Evolutionary conservation across 1,284 basidiomycete genomes (phyloP).

Genomic region (Melampsora americana): DNA sequence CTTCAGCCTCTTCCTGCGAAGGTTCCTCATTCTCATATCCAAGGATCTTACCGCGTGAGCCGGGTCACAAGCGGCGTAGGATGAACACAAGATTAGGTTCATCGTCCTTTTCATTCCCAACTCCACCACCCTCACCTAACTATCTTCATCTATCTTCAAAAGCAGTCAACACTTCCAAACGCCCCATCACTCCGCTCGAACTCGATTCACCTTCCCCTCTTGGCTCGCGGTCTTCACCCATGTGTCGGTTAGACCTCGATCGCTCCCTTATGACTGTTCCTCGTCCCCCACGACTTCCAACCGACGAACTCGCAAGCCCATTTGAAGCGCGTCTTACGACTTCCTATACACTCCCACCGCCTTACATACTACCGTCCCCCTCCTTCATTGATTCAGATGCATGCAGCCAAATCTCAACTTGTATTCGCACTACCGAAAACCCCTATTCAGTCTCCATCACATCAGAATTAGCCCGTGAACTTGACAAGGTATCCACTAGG

Average conservation of each 20-base stretch:
- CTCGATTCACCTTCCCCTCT: not conserved
- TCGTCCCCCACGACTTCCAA: not conserved
- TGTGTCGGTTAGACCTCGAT: not conserved
- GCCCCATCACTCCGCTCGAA: not conserved
- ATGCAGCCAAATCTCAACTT: not conserved
- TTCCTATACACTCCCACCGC: not conserved
- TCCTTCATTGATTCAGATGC: not conserved
- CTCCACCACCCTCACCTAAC: conserved; percentile 5
- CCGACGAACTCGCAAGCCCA: not conserved
- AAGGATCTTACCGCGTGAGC: not conserved
- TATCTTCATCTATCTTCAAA: not conserved
- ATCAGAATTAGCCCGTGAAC: not conserved
- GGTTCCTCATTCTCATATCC: not conserved
- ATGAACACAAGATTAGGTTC: conserved; percentile 1
- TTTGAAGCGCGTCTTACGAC: not conserved
- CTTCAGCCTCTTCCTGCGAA: not conserved
- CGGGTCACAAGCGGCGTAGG: not conserved
- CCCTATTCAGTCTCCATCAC: conserved; percentile 25
- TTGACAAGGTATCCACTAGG: not conserved
- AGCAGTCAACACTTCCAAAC: not conserved
- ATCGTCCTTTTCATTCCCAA: not conserved
- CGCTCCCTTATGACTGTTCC: not conserved
- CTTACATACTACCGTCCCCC: not conserved
- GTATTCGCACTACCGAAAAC: conserved; percentile 12
- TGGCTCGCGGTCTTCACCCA: not conserved